These are phyloP conservation scores for Hirsutella rhossiliensis DNA, from an alignment of 2,329 filamentous ascomycete species.

Conservation along the genomic window DNA sequence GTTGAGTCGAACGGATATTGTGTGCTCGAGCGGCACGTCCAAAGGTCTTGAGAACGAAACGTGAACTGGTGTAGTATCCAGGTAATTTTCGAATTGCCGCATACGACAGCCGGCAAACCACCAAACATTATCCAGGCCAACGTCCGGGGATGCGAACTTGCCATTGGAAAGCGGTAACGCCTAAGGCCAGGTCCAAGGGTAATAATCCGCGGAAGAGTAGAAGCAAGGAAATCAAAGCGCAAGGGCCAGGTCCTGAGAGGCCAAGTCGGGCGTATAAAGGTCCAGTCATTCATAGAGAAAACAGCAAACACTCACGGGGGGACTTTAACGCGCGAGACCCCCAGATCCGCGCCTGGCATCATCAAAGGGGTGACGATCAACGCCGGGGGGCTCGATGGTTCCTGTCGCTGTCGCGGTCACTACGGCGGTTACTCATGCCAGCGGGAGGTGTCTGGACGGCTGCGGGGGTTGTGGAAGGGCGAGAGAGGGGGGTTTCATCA, in stretches of 20 bases:
- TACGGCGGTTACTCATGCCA: conserved; percentile 26
- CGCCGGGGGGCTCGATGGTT: conserved; percentile 26
- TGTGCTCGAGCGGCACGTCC: neutral
- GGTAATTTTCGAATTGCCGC: conserved; percentile 3
- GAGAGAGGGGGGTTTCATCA: conserved; percentile 31
- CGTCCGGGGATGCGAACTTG: conserved; percentile 17
- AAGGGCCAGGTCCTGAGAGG: conserved; percentile 13
- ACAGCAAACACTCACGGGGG: conserved; percentile 16
- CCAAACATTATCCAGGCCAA: conserved; percentile 15
- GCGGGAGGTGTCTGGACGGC: conserved; percentile 25
- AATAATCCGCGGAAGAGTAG: conserved; percentile 11
- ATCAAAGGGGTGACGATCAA: conserved; percentile 7
- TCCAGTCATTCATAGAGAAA: conserved; percentile 15
- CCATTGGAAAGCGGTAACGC: conserved; percentile 12
- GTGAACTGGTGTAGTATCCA: conserved; percentile 3
- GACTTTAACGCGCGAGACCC: neutral
- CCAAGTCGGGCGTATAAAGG: conserved; percentile 13
- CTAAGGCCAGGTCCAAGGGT: conserved; percentile 11
- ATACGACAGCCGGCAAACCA: conserved; percentile 8
- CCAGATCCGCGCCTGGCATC: conserved; percentile 5
- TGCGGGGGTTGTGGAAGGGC: conserved; percentile 23
- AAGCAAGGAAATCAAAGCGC: conserved; percentile 11
- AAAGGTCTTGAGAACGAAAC: conserved; percentile 1
- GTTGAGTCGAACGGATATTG: conserved; percentile 3
- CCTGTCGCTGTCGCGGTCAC: conserved; percentile 29